phyloP scores from a whole-genome alignment of 1,139 yeast species.

The Yamadazyma blattariae region DNA sequence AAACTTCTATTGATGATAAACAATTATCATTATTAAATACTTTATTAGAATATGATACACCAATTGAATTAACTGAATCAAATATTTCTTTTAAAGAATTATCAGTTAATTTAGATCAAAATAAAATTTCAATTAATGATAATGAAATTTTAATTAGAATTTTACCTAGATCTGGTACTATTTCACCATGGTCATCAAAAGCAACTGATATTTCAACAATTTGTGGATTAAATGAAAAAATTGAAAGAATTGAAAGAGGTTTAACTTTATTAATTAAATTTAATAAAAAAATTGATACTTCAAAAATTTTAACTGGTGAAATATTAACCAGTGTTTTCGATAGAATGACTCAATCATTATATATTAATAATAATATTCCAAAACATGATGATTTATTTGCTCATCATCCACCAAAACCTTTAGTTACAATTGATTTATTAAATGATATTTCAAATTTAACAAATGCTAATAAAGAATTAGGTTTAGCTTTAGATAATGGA shows the following conservation, averaged over 20 bases:
- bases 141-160: conserved; percentile 68
- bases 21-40: conserved; percentile 53
- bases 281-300: conserved; percentile 44
- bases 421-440: conserved; percentile 68
- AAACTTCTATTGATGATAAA: conserved; percentile 28
- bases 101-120: conserved; percentile 26
- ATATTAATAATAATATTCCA: conserved; percentile 53
- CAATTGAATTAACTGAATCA: conserved; percentile 49
- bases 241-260: conserved; percentile 91
- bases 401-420: conserved; percentile 80
- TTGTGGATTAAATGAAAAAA: conserved; percentile 70
- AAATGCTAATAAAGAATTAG: conserved; percentile 78
- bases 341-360: conserved; percentile 88
- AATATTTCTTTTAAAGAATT: conserved; percentile 41
- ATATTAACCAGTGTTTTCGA: conserved; percentile 77
- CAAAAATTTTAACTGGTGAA: conserved; percentile 19
- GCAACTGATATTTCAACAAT: conserved; percentile 93
- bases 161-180: conserved; percentile 92
- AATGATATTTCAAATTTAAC: conserved; percentile 60
- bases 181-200: conserved; percentile 98
- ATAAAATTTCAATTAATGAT: conserved; percentile 26
- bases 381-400: conserved; percentile 68
- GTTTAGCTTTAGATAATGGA: conserved; percentile 88
- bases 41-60: conserved; percentile 73
- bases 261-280: conserved; percentile 67